Evolutionary conservation across 257 asterid species (phyloP), one percentile per base, ranked within the genome.

Genomic region (Lycium ferocissimum): DNA sequence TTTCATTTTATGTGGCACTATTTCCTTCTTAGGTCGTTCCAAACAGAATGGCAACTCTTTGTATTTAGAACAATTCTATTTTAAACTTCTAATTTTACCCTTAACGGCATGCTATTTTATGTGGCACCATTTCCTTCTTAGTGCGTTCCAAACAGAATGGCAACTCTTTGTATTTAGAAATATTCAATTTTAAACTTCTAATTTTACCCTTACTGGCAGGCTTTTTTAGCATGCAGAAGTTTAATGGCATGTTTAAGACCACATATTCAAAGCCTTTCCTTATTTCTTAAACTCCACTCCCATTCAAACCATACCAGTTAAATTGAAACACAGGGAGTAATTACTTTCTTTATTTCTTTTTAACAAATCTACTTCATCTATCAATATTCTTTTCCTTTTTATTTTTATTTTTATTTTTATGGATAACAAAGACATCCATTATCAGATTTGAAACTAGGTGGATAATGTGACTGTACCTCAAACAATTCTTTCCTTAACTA

Each of bases 391-490:
- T 12, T 13, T 75, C 13, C 43, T 47, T 11, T 20, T n/a, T n/a
- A n/a, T n/a, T n/a, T n/a, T n/a, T n/a, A n/a, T n/a, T n/a, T n/a
- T 26, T 26, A 26, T 71, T 69, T n/a, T 73, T 73, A 20, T 12
- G 12, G 40, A 22, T 26, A 75, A 49, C 45, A 33, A 9, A 38
- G 79, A 71, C 18, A 71, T 40, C 47, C 79, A 71, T 70, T 71
- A 71, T 54, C 56, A 40, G 79, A 40, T 71, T 18, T 40, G 56
- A 71, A 71, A 71, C 56, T 71, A 71, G 15, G 79, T 71, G 79
- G 79, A 40, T 9, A 40, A 70, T 70, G 79, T 71, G 79, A 17
- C 13, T 49, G 8, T 53, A 13, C 7, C 62, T 49, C 54, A 17
- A 40, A 43, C 53, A 70, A 1, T 17, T 70, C 54, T 70, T 14